phyloP scores from a whole-genome alignment of 2,329 filamentous ascomycete species.

The Fusarium coicis region DNA sequence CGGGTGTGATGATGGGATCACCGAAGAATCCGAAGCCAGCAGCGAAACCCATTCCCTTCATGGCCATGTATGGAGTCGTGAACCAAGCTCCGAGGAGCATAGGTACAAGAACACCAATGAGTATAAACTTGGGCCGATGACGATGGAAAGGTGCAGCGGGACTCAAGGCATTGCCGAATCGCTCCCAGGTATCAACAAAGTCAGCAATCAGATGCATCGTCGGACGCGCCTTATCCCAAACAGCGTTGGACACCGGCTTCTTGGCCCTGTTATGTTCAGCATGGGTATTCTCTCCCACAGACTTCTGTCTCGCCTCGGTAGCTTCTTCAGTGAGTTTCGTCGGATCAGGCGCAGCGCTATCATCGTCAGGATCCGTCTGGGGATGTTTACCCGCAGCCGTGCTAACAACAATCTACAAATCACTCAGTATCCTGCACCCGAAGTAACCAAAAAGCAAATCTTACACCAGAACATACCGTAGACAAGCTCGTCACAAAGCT shows the following conservation, averaged over 20 bases:
- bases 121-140: slow-evolving; percentile 61
- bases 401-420: slow-evolving; percentile 70
- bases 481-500: slow-evolving; percentile 80
- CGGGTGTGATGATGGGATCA: slow-evolving; percentile 75
- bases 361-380: slow-evolving; percentile 67
- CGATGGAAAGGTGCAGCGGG: slow-evolving; percentile 71
- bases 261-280: slow-evolving; percentile 76
- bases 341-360: slow-evolving; percentile 64
- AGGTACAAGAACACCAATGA: slow-evolving; percentile 65
- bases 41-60: slow-evolving; percentile 73
- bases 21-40: slow-evolving; percentile 84
- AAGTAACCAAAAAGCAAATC: background rate
- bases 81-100: slow-evolving; percentile 64
- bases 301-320: slow-evolving; percentile 55
- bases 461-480: slow-evolving; percentile 50
- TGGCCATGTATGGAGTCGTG: slow-evolving; percentile 66
- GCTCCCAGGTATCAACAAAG: slow-evolving; percentile 61
- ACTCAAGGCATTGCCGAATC: slow-evolving; percentile 67
- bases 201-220: slow-evolving; percentile 70
- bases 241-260: slow-evolving; percentile 78
- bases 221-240: slow-evolving; percentile 81
- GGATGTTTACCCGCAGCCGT: slow-evolving; percentile 83
- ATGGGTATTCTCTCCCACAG: slow-evolving; percentile 58
- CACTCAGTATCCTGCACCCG: background rate
- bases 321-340: slow-evolving; percentile 52